Base-by-base conservation (phyloP, 1,139 yeast species). In the Candida pseudocylindracea region DNA sequence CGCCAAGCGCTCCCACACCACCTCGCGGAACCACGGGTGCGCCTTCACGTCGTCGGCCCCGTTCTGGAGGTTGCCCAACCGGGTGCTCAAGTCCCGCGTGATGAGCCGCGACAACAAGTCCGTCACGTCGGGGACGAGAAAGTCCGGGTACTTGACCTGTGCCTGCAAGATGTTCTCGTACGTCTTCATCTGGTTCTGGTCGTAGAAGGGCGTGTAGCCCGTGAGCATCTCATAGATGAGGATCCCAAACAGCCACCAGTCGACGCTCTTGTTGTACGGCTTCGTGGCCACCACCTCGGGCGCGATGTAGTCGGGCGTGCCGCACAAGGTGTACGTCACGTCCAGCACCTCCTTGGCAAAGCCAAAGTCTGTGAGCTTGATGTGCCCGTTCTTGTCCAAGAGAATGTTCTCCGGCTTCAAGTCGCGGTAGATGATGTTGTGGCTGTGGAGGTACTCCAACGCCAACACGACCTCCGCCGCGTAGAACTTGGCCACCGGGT, bases 191-290 rank as follows among this genome's bases (percentile, higher is more conserved):
- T 73, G 73, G 1, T 72, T 63, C 15, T 68, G 56, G 42, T 67
- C 73, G 44, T 67, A 67, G 43, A 67, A 67, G 29, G 74, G 74
- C 1, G 74, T 67, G 41, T 64, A 65, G 12, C 74, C 74, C 10
- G 72, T 66, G 42, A 67, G 53, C 74, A 67, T 67, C 47, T 67
- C 74, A 43, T 59, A 67, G 32, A 67, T 67, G 36, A 67, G 52
- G 10, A 67, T 67, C 12, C 74, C 74, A 41, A 67, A 57, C 3
- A 70, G 63, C 74, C 74, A 67, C 72, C 72, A 67, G 46, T 67
- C 74, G 10, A 67, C 73, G 2, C 72, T 64, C 42, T 67, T 66
- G 45, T 67, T 67, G 45, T 67, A 67, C 2, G 73, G 72, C 43
- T 67, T 67, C 29, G 72, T 66, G 10, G 72, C 64, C 34, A 67